Base-by-base conservation (phyloP, 768 basidiomycete species). In the Calocybe gangraenosa region DNA sequence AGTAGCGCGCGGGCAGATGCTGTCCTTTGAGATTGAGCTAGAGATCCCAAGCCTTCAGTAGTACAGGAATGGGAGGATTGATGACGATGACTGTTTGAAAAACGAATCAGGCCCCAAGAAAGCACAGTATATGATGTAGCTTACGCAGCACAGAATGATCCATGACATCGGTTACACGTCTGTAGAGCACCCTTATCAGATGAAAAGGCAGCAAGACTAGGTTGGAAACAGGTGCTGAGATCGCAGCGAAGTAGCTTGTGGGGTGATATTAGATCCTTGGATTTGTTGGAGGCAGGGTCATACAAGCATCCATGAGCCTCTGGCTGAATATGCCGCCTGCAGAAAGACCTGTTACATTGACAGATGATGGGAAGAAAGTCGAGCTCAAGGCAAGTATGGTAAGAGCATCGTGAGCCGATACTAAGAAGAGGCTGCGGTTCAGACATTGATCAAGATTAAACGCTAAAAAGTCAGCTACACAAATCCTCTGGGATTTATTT, bases 301-400 rank as follows among this genome's bases (percentile, higher is more conserved):
- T 46, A 50, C 5, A 66, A 46, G 59, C 89, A 92, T 15, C 64
- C 49, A 57, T 92, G 89, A n/a, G 60, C 56, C 30, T 82, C 78
- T 7, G 78, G 74, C 11, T 66, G 55, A 46, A 81, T 72, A 58
- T 92, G 89, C 30, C 74, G 61, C 9, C 68, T 69, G 66, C 89
- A 92, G 62, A 79, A 90, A 46, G 69, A 61, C 28, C 59, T 59
- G 36, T 68, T 57, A 65, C 90, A 92, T 21, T 56, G 55, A 58
- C 90, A 92, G 40, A 64, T 62, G 47, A 87, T 81, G n/a, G 90
- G 90, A 0, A 92, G 73, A 49, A 91, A 85, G 65, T 91, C 88
- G 52, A 83, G 66, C 28, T 69, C 52, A 42, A 74, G 70, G 70
- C 89, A 92, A 13, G 71, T 63, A 7, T 68, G 40, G 39, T 76